Evolutionary conservation across 1,284 basidiomycete genomes (phyloP).

Genomic region (Cutaneotrichosporon curvatum): DNA sequence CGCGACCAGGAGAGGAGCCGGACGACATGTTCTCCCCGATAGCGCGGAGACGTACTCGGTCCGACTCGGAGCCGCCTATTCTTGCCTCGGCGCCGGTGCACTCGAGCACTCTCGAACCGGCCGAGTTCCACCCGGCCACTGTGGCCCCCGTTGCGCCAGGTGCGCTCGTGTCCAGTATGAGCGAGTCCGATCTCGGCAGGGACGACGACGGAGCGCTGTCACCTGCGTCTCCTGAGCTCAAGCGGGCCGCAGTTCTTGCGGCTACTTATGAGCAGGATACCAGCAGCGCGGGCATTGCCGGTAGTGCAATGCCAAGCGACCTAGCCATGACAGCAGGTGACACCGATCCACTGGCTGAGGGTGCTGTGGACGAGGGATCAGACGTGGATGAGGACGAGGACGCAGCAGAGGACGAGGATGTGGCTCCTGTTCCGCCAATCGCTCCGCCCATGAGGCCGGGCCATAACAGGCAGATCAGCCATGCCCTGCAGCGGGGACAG

Average conservation of each 20-base stretch:
- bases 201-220: neutral
- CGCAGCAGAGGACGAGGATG: conserved; percentile 17
- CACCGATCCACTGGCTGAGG: conserved; percentile 16
- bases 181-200: no score
- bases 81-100: no score
- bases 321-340: conserved; percentile 18
- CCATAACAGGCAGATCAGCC: neutral
- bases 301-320: conserved; percentile 19
- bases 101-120: no score
- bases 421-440: neutral
- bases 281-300: conserved; percentile 13
- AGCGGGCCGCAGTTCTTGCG: no score
- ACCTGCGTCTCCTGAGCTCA: conserved; percentile 38
- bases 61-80: no score
- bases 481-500: neutral
- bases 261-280: conserved; percentile 49
- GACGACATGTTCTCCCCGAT: neutral
- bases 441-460: conserved; percentile 1
- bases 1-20: conserved; percentile 8
- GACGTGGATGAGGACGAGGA: conserved; percentile 32
- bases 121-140: neutral
- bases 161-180: neutral
- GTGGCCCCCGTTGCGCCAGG: conserved; percentile 10
- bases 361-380: conserved; percentile 32
- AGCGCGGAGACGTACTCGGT: no score